phyloP scores from a whole-genome alignment of 75 land plant genomes.

The Adiantum capillusveneris region DNA sequence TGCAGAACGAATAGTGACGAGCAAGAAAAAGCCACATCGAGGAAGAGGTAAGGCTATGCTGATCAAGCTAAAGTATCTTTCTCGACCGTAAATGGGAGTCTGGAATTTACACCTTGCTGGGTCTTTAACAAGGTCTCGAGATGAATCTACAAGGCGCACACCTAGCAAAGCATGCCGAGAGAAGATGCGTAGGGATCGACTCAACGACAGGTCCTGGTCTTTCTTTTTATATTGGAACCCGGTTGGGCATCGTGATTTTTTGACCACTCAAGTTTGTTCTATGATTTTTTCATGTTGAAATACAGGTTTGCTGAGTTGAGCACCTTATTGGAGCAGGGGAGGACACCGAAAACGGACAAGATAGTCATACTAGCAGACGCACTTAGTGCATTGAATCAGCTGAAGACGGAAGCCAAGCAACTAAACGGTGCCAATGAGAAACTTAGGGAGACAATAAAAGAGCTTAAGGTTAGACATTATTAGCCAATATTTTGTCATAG shows the following conservation, averaged over 20 bases:
- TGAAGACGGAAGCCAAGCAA: constrained; percentile 45
- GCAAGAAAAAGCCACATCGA: constrained; percentile 27
- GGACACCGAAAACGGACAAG: constrained; percentile 46
- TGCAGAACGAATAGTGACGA: constrained; percentile 33
- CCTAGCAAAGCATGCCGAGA: constrained; percentile 83
- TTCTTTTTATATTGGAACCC: too few relatives aligned
- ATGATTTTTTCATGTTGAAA: too few relatives aligned
- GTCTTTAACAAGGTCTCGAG: too few relatives aligned
- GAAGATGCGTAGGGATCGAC: constrained; percentile 70
- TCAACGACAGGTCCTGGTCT: constrained; percentile 58
- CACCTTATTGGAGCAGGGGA: constrained; percentile 48
- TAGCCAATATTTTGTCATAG: too few relatives aligned
- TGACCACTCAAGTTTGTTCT: too few relatives aligned
- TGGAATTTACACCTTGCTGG: constrained; percentile 12
- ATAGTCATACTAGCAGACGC: constrained; percentile 45
- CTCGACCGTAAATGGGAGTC: constrained; percentile 48
- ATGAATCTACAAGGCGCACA: constrained; percentile 4
- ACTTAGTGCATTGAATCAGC: constrained; percentile 35
- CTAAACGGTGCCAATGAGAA: constrained; percentile 42
- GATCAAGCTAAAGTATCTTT: too few relatives aligned
- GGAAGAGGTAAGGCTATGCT: constrained; percentile 38
- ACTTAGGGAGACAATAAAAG: constrained; percentile 49
- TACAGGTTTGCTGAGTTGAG: constrained; percentile 48
- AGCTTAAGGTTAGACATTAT: constrained; percentile 35
- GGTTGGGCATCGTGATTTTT: too few relatives aligned